phyloP scores from a whole-genome alignment of 208 protist species.

The Trypanosoma theileri region DNA sequence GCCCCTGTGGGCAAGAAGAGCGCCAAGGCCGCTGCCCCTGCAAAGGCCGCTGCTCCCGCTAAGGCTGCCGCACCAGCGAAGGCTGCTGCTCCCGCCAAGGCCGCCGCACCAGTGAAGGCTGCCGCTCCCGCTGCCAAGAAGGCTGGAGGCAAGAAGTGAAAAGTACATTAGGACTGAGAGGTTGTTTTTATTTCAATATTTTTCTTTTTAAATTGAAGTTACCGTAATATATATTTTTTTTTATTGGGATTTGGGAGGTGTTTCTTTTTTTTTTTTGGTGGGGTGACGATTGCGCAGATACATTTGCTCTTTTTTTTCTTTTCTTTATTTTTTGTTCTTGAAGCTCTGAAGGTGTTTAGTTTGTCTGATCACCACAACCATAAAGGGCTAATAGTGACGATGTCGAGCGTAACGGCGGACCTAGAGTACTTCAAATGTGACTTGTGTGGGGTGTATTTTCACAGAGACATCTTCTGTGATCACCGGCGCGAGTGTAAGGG shows the following conservation, averaged over 20 bases:
- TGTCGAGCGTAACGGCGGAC: conserved; percentile 62
- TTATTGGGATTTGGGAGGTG: background rate
- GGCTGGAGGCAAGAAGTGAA: conserved; percentile 47
- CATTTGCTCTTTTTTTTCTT: too few species aligned
- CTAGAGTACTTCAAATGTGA: conserved; percentile 83
- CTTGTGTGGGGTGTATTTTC: conserved; percentile 66
- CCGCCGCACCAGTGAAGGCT: conserved; percentile 50
- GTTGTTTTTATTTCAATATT: too few species aligned
- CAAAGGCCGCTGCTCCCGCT: conserved; percentile 35
- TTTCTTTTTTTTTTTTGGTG: too few species aligned
- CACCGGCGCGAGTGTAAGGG: conserved; percentile 73
- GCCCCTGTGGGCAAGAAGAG: conserved; percentile 40
- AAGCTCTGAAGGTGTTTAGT: too few species aligned
- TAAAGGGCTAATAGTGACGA: conserved; percentile 9
- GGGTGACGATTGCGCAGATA: too few species aligned
- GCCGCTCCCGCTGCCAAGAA: conserved; percentile 51
- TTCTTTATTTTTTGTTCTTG: too few species aligned
- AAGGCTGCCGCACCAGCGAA: conserved; percentile 51
- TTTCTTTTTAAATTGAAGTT: too few species aligned
- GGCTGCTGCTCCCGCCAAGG: conserved; percentile 44
- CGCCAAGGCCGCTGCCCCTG: conserved; percentile 37
- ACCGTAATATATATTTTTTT: too few species aligned
- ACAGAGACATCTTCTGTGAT: conserved; percentile 77
- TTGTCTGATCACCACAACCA: too few species aligned
- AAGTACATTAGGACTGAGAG: too few species aligned